Evolutionary conservation across 192 early-diverging fungal species (phyloP), one percentile per base, ranked within the genome.

Genomic region (Physocladia obscura): DNA sequence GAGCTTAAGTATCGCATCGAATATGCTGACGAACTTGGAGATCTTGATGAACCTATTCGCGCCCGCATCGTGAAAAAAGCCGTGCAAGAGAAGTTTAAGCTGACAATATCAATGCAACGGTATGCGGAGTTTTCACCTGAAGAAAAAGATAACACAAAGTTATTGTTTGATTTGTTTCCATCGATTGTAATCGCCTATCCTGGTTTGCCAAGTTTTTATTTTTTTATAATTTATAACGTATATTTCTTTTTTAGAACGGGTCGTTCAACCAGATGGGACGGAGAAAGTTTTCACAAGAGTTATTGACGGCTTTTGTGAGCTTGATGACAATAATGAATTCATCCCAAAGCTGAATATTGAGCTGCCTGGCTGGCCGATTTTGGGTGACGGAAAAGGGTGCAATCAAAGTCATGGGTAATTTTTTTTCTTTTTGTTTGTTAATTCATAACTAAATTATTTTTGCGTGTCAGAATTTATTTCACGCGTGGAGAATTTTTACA

Each of bases 351-450:
- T 64, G 61, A 69, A 29, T 19, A 39, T 69, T 70, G 61, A 69
- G 36, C 36, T 69, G 19, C 67, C 67, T 17, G 67, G 67, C 6
- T 69, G 67, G 67, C 67, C 93, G 2, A 93, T 94, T 67, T 77
- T 94, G n/a, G 93, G 93, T 26, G 92, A 94, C 73, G 93, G 93
- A 48, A 94, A 94, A 79, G 90, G 91, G 0, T 92, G 92, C 76
- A 94, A 94, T 74, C 93, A 93, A 79, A 93, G 92, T 76, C 91
- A 93, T 67, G 82, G 40, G 40, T 44, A n/a, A 44, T 8, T 13
- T n/a, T 44, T n/a, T 13, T 44, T 13, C 8, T 13, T 56, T 56
- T 56, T 6, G 8, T 32, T 32, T 32, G 15, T 13, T 21, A 2
- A 62, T 21, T 49, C 11, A 21, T 1, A 36, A n/a, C n/a, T n/a